phyloP scores from a whole-genome alignment of 1,284 basidiomycete genomes.

The Cutaneotrichosporon sp. region DNA sequence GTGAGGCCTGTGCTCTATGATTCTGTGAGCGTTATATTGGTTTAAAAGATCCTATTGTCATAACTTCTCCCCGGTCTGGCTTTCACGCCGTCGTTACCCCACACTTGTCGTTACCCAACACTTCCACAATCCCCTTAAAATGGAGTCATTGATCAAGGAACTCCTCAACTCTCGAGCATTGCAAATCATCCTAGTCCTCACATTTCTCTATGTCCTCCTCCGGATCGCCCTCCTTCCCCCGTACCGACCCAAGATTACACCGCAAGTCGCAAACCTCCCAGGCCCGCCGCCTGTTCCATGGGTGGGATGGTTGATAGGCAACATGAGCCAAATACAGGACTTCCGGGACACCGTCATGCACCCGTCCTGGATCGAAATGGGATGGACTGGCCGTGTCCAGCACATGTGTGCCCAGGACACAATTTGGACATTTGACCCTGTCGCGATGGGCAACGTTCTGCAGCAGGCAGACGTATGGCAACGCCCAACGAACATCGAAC shows the following conservation, averaged over 20 bases:
- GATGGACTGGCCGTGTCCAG: slow-evolving; percentile 25
- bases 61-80: too few relatives aligned
- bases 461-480: slow-evolving; percentile 60
- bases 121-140: background rate
- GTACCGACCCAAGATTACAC: background rate
- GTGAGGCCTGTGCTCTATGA: too few relatives aligned
- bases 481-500: slow-evolving; percentile 60
- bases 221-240: background rate
- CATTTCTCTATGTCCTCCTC: background rate
- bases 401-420: slow-evolving; percentile 39
- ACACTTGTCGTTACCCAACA: too few relatives aligned
- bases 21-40: too few relatives aligned
- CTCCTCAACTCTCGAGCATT: background rate
- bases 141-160: background rate
- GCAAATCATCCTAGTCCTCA: background rate
- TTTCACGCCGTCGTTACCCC: too few relatives aligned
- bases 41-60: too few relatives aligned
- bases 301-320: slow-evolving; percentile 6
- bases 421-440: slow-evolving; percentile 60
- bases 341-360: slow-evolving; percentile 4
- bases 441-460: slow-evolving; percentile 60
- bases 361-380: slow-evolving; percentile 7
- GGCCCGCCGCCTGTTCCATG: slow-evolving; percentile 6
- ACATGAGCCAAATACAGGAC: background rate
- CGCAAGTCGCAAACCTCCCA: slow-evolving; percentile 10